Conservation (phyloP, 345 rosid genomes). For the Lagerstroemia speciosa region DNA sequence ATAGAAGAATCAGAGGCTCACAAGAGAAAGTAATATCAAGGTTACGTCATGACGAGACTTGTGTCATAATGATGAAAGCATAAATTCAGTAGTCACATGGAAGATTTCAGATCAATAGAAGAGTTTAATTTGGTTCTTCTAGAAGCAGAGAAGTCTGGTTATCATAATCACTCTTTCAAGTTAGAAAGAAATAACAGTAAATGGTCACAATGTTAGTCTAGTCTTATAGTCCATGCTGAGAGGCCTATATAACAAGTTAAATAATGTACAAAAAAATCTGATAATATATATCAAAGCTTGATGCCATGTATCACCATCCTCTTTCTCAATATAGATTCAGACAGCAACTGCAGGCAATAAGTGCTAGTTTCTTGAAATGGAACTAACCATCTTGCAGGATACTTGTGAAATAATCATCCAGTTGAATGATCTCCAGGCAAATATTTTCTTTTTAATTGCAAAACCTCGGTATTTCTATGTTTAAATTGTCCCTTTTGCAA, state of each 20-base stretch:
- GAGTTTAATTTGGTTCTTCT: not conserved
- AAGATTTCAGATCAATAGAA: not conserved
- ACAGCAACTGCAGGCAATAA: not conserved
- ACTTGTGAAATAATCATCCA: too few species aligned
- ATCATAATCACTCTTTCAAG: not conserved
- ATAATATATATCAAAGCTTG: not conserved
- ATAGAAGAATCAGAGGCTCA: too few species aligned
- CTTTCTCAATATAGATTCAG: not conserved
- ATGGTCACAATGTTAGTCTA: not conserved
- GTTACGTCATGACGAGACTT: too few species aligned
- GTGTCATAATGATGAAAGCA: too few species aligned
- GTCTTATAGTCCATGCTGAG: not conserved
- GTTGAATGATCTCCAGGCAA: not conserved
- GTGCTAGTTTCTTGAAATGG: not conserved
- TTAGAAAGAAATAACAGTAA: too few species aligned
- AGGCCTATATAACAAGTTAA: not conserved
- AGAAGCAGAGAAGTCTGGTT: not conserved
- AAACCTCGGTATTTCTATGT: not conserved
- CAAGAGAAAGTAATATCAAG: too few species aligned
- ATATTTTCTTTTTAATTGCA: too few species aligned
- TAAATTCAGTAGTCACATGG: too few species aligned
- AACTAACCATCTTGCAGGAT: too few species aligned
- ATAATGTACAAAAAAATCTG: not conserved
- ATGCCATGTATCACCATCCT: not conserved
- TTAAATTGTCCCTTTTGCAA: not conserved